phyloP scores from a whole-genome alignment of 257 asterid species.

The Datura wrightii region DNA sequence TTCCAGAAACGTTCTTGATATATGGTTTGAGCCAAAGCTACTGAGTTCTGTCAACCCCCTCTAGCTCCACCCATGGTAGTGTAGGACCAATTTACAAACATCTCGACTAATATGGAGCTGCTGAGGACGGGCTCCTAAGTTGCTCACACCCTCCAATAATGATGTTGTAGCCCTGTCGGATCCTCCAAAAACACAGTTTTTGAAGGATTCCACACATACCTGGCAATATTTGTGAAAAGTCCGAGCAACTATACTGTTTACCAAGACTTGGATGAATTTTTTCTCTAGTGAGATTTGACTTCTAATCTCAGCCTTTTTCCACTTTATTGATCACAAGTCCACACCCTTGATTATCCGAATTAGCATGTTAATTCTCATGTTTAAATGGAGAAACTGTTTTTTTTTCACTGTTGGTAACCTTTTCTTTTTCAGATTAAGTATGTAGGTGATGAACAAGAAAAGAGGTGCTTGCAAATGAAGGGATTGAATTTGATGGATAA shows the following conservation, averaged over 20 bases:
- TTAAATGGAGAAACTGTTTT: neutral
- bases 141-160: neutral
- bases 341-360: neutral
- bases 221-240: neutral
- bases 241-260: neutral
- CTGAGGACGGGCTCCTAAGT: neutral
- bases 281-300: neutral
- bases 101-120: neutral
- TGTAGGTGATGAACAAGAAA: conserved; percentile 80
- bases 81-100: neutral
- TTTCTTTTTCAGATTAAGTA: conserved; percentile 62
- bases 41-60: neutral
- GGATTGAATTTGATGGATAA: conserved; percentile 85
- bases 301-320: neutral
- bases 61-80: neutral
- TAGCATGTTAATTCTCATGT: neutral
- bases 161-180: neutral
- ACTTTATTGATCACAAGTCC: neutral
- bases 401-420: neutral
- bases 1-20: neutral
- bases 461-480: conserved; percentile 68
- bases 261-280: neutral
- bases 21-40: neutral
- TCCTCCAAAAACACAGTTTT: neutral
- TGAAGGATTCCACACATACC: neutral